phyloP scores from a whole-genome alignment of 2,329 filamentous ascomycete species.

The Fusarium sp. region DNA sequence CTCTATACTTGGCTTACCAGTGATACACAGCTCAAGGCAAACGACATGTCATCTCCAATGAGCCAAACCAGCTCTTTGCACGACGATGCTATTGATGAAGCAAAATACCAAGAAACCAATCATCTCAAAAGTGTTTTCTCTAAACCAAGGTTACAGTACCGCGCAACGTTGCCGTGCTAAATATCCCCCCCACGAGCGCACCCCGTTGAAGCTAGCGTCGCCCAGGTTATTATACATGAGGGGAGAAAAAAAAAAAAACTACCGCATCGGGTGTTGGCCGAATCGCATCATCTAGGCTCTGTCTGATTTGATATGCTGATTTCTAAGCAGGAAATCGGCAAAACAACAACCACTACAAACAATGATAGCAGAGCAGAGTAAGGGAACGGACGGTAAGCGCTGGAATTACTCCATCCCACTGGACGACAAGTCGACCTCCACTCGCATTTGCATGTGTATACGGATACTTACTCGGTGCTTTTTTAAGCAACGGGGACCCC shows the following conservation, averaged over 20 bases:
- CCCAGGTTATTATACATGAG: constrained; percentile 3
- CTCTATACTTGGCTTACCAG: background rate
- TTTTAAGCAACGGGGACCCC: constrained; percentile 15
- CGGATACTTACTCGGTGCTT: constrained; percentile 17
- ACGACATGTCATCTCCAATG: background rate
- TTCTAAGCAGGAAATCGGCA: constrained; percentile 41
- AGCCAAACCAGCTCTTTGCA: background rate
- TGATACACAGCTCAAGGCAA: too few relatives aligned
- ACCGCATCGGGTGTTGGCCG: constrained; percentile 34
- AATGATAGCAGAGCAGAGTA: background rate
- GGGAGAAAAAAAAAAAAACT: too few relatives aligned
- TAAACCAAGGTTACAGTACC: background rate
- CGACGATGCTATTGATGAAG: background rate
- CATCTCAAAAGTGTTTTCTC: constrained; percentile 1
- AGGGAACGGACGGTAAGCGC: background rate
- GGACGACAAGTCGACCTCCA: constrained; percentile 13
- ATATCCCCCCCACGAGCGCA: constrained; percentile 13
- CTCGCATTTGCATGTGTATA: background rate
- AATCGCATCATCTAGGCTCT: constrained; percentile 40
- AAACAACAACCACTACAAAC: constrained; percentile 25
- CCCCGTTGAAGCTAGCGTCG: constrained; percentile 36
- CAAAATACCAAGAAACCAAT: background rate
- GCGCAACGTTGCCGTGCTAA: constrained; percentile 4
- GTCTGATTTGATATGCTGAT: constrained; percentile 39
- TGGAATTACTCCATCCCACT: constrained; percentile 6